Evolutionary conservation across 1,284 basidiomycete genomes (phyloP), one percentile per base, ranked within the genome.

Genomic region (Trichosporon coremiiforme): DNA sequence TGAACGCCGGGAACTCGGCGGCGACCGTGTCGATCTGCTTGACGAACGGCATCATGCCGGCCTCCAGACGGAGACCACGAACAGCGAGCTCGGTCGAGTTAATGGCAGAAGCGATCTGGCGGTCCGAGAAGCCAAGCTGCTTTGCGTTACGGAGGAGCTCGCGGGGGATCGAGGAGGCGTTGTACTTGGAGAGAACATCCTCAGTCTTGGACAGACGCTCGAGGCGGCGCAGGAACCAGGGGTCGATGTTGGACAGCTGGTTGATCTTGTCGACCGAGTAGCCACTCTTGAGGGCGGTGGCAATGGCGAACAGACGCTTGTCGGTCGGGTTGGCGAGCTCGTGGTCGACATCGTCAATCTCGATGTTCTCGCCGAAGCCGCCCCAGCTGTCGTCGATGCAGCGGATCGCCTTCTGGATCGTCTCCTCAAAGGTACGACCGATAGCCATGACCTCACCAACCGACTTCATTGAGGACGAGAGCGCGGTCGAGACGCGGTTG

Each of bases 371-470:
- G 7, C 92, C 90, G 84, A 99, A 99, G 4, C 96, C 96, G 77
- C 89, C 85, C 84, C 98, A 98, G 75, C 90, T 90, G 80, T 96
- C 95, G 81, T 99, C 96, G 78, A 99, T 97, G 17, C 94, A 91
- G 50, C 96, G 87, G 74, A 99, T 98, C 1, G 96, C 96, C 85
- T 98, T 98, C 83, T 99, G 96, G 73, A 98, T 91, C 0, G 94
- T 95, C 86, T 99, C 96, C 83, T 98, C 96, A 78, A 99, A 99
- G 12, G 94, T 97, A 75, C 96, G 88, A 29, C 96, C 97, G 75
- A 99, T 98, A 74, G 92, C 93, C 97, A 99, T 99, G 69, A 99
- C 96, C 84, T 99, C 96, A 69, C 96, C 96, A 6, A 99, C 97
- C 79, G 92, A 94, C 89, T 99, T 99, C 96, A 99, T 98, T 83